Base-by-base conservation (phyloP, 805 yeast genomes). In the Candida ovalis region DNA sequence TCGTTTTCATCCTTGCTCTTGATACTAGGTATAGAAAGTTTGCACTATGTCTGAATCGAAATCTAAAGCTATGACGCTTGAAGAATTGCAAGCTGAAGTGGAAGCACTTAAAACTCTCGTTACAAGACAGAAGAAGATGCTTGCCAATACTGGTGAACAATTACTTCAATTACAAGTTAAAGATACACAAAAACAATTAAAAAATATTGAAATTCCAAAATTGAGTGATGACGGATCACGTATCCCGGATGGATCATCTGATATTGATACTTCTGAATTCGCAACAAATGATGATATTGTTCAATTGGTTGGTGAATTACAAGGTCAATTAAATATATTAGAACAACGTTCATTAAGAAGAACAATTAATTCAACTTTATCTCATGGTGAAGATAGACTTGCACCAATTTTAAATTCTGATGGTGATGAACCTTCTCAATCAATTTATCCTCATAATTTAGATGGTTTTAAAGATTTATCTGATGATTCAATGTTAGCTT, bases 231-330 rank as follows among this genome's bases (percentile, higher is more conserved):
- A 60, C 15, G 58, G 59, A 3, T 37, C 48, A 6, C 25, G 44
- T 1, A 21, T 46, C 17, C 40, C 24, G 33, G 28, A 43, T 19
- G 27, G 18, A 24, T 18, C 50, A 36, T 12, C 42, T 37, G 38
- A 35, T 35, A 46, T 59, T 44, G 84, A 80, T 50, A 62, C 80
- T 1, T 63, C 76, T 3, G 88, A 84, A 53, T 83, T 75, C 54
- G 88, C 83, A 33, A 81, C 92, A 3, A 85, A 88, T 55, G 95
- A 87, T 49, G 98, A 92, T 61, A 69, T 91, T 12, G 86, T 86
- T 3, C 92, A 88, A 61, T 72, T 91, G 41, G 97, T 90, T 13
- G 88, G 88, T 10, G 98, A 91, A 65, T 70, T 91, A 47, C 97
- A 91, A 67, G 87, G 88, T 8, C 97, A 91, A 67, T 74, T 91